Evolutionary conservation across 768 basidiomycete species (phyloP).

Genomic region (Coprinellus micaceus): DNA sequence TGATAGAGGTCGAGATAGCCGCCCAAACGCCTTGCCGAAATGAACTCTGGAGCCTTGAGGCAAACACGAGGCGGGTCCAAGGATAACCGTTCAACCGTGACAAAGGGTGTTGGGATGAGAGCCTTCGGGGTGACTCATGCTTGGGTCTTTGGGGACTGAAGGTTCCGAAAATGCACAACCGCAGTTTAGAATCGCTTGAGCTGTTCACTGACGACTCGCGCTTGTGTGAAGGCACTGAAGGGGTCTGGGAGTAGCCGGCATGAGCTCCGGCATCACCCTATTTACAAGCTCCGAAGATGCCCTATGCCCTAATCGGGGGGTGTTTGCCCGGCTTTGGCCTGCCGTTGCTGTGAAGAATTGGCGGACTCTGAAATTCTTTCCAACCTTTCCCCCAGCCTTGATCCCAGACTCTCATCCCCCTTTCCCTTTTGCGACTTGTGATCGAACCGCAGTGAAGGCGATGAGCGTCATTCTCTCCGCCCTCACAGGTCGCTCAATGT

Average conservation of each 20-base stretch:
- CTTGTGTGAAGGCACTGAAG: not conserved
- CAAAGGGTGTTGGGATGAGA: too few relatives aligned
- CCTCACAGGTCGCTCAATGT: conserved; percentile 30
- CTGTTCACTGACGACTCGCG: too few relatives aligned
- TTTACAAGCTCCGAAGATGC: not conserved
- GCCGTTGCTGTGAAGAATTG: not conserved
- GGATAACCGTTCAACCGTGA: too few relatives aligned
- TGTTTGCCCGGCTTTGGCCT: not conserved
- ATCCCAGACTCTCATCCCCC: not conserved
- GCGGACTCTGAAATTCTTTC: not conserved
- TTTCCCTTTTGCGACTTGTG: too few relatives aligned
- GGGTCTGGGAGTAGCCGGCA: not conserved
- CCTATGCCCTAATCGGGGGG: not conserved
- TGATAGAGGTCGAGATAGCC: too few relatives aligned
- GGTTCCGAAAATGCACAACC: too few relatives aligned
- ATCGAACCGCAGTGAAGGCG: not conserved
- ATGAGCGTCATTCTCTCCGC: conserved; percentile 35
- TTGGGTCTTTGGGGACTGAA: too few relatives aligned
- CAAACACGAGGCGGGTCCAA: too few relatives aligned
- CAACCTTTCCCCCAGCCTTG: not conserved
- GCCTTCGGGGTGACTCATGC: too few relatives aligned
- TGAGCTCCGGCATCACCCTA: not conserved
- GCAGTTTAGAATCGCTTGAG: too few relatives aligned
- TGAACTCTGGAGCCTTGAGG: too few relatives aligned
- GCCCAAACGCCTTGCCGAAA: too few relatives aligned